Evolutionary conservation across 352 stramenopile genomes (phyloP).

Genomic region (Pythium aristosporum): DNA sequence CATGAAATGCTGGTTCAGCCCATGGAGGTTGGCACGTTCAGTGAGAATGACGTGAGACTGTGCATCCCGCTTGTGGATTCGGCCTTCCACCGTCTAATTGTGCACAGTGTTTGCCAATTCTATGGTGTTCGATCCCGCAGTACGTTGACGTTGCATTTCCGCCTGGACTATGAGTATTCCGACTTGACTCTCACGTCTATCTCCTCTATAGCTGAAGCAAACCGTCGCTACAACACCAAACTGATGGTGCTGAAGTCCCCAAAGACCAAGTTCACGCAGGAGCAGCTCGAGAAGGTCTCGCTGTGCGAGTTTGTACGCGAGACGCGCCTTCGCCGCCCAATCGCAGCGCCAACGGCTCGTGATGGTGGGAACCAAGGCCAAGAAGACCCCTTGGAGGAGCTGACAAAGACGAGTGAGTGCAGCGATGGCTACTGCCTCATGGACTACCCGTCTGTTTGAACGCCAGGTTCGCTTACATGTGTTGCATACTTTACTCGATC

Average conservation of each 20-base stretch:
- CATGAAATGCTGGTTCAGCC: conserved; percentile 59
- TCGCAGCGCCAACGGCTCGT: neutral
- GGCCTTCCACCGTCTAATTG: conserved; percentile 83
- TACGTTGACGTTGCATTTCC: conserved; percentile 33
- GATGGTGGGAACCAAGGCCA: conserved; percentile 2
- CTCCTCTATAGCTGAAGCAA: conserved; percentile 55
- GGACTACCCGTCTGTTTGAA: conserved; percentile 64
- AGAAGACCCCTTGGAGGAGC: conserved; percentile 47
- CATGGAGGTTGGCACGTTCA: conserved; percentile 54
- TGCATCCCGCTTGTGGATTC: conserved; percentile 78
- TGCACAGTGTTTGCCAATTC: conserved; percentile 89
- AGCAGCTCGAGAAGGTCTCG: conserved; percentile 57
- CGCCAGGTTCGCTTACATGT: conserved; percentile 10
- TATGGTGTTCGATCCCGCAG: conserved; percentile 82
- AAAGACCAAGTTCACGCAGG: conserved; percentile 46
- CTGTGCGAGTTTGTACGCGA: conserved; percentile 79
- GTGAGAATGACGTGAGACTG: conserved; percentile 66
- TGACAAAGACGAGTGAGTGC: conserved; percentile 78
- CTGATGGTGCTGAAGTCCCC: conserved; percentile 77
- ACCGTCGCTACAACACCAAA: conserved; percentile 69
- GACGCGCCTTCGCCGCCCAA: conserved; percentile 46
- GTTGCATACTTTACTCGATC: conserved; percentile 7
- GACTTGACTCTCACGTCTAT: neutral
- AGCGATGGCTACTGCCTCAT: conserved; percentile 79
- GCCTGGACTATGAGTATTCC: neutral